Base-by-base conservation (phyloP, 306 rosid genomes). In the Crataegus laevigata region DNA sequence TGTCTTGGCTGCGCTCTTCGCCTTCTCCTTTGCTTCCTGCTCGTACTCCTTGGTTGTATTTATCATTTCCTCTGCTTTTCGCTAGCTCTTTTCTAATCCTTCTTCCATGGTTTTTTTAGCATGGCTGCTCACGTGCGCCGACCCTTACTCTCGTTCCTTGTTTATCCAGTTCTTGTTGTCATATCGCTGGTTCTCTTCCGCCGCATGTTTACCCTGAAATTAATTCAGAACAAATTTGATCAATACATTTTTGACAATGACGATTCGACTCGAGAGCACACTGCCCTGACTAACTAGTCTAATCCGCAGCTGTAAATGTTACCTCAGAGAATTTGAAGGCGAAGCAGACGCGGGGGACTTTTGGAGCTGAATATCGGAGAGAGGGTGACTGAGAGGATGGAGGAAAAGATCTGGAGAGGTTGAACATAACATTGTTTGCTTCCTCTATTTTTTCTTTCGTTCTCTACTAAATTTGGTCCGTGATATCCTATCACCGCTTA, bases 281-380 rank as follows among this genome's bases (percentile, higher is more conserved):
- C 19, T 15, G 54, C 0, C 54, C 21, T 43, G 2, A 47, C 52
- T 47, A 47, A 47, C 54, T 47, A 15, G 21, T 3, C 15, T 43
- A 43, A 43, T 1, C 0, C 15, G 1, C 5, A 4, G 1, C 7
- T 47, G 52, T 47, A 47, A 47, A 47, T 15, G 7, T 47, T 78
- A 93, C 98, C 50, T 82, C 61, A 21, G 90, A 75, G 22, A 77
- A 65, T 78, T 88, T 87, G 47, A 91, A 84, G 29, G 88, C 82
- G 6, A 87, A 80, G 88, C 85, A 80, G 74, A 90, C 79, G 47
- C 90, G 82, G 5, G 93, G 84, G 57, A 83, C 64, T 58, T 83
- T 89, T 40, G 4, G 73, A 26, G 88, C 75, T 14, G 72, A 29
- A 29, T 17, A 57, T 43, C 76, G 57, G 59, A 72, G 83, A 59